phyloP scores from a whole-genome alignment of 805 yeast species.

The Kodamaea jinghongensis region DNA sequence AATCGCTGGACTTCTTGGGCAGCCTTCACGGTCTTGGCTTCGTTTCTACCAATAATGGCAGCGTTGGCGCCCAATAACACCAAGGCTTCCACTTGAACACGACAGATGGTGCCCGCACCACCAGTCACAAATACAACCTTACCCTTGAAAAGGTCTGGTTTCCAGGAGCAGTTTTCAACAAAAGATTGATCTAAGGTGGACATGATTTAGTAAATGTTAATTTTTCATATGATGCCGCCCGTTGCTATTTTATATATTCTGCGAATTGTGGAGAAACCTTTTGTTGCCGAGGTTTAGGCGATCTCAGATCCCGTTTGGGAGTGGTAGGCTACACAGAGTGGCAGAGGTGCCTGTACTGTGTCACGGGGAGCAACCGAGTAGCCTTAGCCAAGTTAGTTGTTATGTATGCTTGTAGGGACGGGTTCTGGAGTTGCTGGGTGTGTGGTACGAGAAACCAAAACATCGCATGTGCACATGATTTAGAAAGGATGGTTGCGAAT shows the following conservation, averaged over 20 bases:
- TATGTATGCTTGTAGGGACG: too few species aligned
- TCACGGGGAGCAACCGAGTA: too few species aligned
- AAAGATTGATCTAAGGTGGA: conserved; percentile 32
- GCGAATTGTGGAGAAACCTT: conserved; percentile 2
- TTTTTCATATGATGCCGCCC: conserved; percentile 1
- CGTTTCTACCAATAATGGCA: conserved; percentile 78
- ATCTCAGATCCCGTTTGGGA: too few species aligned
- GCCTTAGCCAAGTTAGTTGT: too few species aligned
- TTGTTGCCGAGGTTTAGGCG: conserved; percentile 2
- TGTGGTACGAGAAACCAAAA: too few species aligned
- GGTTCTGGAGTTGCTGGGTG: too few species aligned
- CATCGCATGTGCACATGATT: too few species aligned
- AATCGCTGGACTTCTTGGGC: conserved; percentile 63
- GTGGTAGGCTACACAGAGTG: too few species aligned
- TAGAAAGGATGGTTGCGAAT: too few species aligned
- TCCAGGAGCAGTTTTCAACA: conserved; percentile 34
- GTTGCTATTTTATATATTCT: conserved; percentile 5
- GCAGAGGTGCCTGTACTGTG: too few species aligned
- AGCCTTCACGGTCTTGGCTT: conserved; percentile 59
- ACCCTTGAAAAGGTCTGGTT: conserved; percentile 69
- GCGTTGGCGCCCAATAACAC: conserved; percentile 84
- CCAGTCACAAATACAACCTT: conserved; percentile 92
- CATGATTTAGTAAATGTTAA: conserved; percentile 14
- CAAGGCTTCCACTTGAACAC: conserved; percentile 84
- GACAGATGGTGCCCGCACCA: conserved; percentile 94